Base-by-base conservation (phyloP, 164 flowering plant genomes). In the Cinnamomum micranthum region DNA sequence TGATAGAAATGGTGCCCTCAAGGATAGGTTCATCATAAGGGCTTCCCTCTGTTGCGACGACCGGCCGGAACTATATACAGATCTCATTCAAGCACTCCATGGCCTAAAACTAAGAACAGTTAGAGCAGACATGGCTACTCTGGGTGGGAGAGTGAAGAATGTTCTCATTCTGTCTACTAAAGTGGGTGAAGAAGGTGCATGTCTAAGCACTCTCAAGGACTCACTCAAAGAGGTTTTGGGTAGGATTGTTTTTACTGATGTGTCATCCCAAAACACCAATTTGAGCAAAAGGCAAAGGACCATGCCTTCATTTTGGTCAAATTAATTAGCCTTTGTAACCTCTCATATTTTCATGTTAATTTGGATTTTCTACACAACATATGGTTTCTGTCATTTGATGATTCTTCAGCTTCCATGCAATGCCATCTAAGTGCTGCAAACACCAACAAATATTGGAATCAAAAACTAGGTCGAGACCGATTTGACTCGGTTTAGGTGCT, bases 11-110 rank as follows among this genome's bases (percentile, higher is more conserved):
- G 51, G 19, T 27, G 22, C 58, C 72, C 58, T 25, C 73, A 75
- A 74, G 24, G 71, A 74, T 10, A 41, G n/a, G 19, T n/a, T 73
- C 52, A 77, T 83, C 78, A 82, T 94, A 31, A 87, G 82, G 73
- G 98, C 86, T 23, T 84, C 92, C 0, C 50, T 94, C 11, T 87
- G 95, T 82, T 94, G 97, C 75, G 96, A 90, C 0, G 97, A 94
- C 69, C 84, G 93, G 66, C 91, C 92, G 0, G 94, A 90, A 28
- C 70, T 92, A 67, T 81, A 87, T 24, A 20, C 78, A 0, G 97
- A 92, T 81, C 80, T 92, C 33, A 86, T 75, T 27, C 64, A 77
- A 24, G 91, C 89, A 9, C 76, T 94, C 15, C 85, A 87, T 55
- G 85, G 86, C 65, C 79, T 91, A 12, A 83, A 73, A 27, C 79